These are phyloP conservation scores for Aureobasidium leucospermi DNA, from an alignment of 2,329 filamentous ascomycete genomes.

Conservation along the genomic window DNA sequence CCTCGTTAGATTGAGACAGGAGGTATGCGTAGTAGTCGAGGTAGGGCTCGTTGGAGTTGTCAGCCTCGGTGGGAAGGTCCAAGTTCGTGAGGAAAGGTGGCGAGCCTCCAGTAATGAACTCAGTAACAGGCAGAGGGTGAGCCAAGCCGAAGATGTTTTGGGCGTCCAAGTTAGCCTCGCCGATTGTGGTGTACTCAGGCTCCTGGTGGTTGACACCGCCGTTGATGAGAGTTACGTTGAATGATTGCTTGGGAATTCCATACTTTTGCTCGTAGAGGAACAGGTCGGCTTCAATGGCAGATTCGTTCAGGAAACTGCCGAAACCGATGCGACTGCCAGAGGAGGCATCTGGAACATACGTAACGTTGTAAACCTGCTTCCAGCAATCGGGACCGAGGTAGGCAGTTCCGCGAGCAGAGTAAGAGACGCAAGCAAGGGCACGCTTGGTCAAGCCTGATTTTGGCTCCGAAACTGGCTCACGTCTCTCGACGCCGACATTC, in stretches of 20 bases:
- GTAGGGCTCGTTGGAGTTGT: conserved; percentile 54
- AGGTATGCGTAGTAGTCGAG: conserved; percentile 54
- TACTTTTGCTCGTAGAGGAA: conserved; percentile 20
- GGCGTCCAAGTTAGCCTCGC: conserved; percentile 56
- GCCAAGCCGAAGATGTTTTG: conserved; percentile 39
- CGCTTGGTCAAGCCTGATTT: conserved; percentile 4
- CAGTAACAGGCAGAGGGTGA: conserved; percentile 17
- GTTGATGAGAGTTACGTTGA: conserved; percentile 50
- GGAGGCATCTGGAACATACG: conserved; percentile 22
- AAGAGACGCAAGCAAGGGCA: conserved; percentile 16
- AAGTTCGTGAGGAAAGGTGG: conserved; percentile 5
- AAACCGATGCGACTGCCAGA: conserved; percentile 45
- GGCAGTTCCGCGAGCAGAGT: neutral
- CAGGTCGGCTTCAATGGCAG: conserved; percentile 18
- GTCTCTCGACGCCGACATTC: conserved; percentile 13
- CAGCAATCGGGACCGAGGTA: conserved; percentile 19
- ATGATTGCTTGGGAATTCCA: conserved; percentile 36
- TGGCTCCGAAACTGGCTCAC: neutral
- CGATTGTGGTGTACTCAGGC: conserved; percentile 31
- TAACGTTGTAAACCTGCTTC: conserved; percentile 20
- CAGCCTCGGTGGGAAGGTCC: conserved; percentile 16
- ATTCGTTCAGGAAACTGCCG: conserved; percentile 26
- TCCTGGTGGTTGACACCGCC: conserved; percentile 43
- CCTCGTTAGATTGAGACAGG: conserved; percentile 42
- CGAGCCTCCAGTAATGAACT: conserved; percentile 11